A percentile compares a stretch with the other conserved stretches of the same genome.
phyloP scores from a whole-genome alignment of 306 rosid species.

The Prosopis cineraria region DNA sequence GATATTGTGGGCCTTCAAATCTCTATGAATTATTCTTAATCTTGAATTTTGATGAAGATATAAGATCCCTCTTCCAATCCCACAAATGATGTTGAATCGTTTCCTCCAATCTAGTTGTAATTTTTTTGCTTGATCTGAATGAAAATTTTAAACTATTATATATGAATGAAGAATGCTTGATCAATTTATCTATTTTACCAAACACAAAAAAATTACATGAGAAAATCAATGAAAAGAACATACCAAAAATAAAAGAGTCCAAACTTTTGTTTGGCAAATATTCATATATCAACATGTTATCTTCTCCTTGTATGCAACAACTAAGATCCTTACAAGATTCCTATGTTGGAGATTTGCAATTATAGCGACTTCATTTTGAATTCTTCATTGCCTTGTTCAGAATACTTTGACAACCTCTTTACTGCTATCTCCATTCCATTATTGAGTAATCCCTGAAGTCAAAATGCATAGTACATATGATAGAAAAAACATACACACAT shows the following conservation, averaged over 20 bases:
- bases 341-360: neutral
- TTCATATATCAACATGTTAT: conserved; percentile 66
- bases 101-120: neutral
- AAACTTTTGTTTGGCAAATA: conserved; percentile 68
- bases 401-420: neutral
- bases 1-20: neutral
- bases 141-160: neutral
- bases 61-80: neutral
- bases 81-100: neutral
- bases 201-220: neutral
- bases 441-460: conserved; percentile 39
- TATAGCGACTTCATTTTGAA: neutral
- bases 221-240: conserved; percentile 4
- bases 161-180: neutral
- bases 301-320: conserved; percentile 25
- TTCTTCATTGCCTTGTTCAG: neutral
- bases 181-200: neutral
- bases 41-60: neutral
- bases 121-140: conserved; percentile 15
- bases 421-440: conserved; percentile 9
- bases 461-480: neutral
- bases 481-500: too few species aligned
- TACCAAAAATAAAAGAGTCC: conserved; percentile 58
- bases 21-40: neutral
- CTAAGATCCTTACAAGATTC: conserved; percentile 29